Evolutionary conservation across 257 asterid genomes (phyloP), one percentile per base, ranked within the genome.

Genomic region (Ocimum tenuiflorum): DNA sequence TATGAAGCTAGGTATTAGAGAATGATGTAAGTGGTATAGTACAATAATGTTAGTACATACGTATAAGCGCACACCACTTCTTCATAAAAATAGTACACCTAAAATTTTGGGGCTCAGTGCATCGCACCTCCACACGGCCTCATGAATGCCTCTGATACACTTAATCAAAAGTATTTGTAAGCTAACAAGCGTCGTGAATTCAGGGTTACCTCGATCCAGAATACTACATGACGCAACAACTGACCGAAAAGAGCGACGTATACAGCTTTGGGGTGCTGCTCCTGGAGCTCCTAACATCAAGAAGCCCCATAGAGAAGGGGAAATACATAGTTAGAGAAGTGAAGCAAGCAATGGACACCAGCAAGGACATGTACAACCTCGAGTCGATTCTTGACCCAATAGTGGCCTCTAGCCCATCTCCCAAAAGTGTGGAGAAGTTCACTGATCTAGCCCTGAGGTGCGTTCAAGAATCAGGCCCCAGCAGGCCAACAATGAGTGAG

Each of bases 161-260:
- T n/a, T n/a, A n/a, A n/a, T n/a, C n/a, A 27, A 27, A 27, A 27
- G 31, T 27, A 1, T 27, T 27, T 27, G 31, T 27, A 27, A 27
- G 9, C 12, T 36, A 55, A 13, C 17, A 60, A 38, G 11, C 18
- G 33, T 31, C 36, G 7, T 49, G 17, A 72, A 72, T 31, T 11
- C 70, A 91, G 97, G 97, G 97, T 18, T 91, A 91, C 78, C 48
- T 91, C 80, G 97, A 90, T 81, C 97, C 97, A 3, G 97, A 90
- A 69, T 90, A 90, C 70, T 90, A 87, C 86, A 87, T 82, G 96
- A 91, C 97, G 2, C 72, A 88, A 7, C 92, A 88, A 19, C 72
- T 91, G 70, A 86, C 96, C 0, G 96, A 91, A 80, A 91, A 88
- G 84, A 91, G 97, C 45, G 96, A 91, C 4, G 97, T 91, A 8